Percentiles rank a stretch among this genome's conserved stretches.
phyloP scores from a whole-genome alignment of 1,284 basidiomycete species.

The Leccinum solheimii region DNA sequence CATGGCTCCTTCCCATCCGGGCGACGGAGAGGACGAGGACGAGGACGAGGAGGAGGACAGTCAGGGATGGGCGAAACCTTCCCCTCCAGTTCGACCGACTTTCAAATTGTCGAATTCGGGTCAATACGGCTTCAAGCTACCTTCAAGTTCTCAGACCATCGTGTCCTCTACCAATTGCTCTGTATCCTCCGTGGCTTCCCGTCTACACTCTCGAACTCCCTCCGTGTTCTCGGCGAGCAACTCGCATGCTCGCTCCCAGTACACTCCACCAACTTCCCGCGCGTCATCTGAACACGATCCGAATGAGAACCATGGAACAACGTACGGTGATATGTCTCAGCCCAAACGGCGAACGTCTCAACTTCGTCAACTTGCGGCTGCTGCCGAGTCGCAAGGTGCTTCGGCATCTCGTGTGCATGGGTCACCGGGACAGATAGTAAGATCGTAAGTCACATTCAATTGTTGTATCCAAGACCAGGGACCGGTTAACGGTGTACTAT shows the following conservation, averaged over 20 bases:
- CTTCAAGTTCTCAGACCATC: neutral
- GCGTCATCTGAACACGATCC: neutral
- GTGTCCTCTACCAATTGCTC: neutral
- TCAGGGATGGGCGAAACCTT: neutral
- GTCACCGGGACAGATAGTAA: neutral
- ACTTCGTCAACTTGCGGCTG: neutral
- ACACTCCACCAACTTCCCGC: neutral
- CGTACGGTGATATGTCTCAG: neutral
- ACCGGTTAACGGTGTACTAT: too few species aligned
- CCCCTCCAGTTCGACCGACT: neutral
- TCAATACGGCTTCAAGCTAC: neutral
- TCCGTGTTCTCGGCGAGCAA: neutral
- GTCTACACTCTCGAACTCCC: neutral
- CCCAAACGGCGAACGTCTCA: neutral
- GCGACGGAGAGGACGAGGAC: neutral
- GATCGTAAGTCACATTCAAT: neutral
- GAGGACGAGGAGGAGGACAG: neutral
- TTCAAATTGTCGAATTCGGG: neutral
- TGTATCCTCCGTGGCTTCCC: neutral
- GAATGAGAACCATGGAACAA: neutral
- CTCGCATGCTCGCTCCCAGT: neutral
- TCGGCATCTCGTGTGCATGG: neutral
- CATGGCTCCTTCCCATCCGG: neutral
- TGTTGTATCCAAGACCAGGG: neutral
- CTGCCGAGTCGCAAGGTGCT: neutral